Evolutionary conservation across 495 filamentous ascomycete genomes (phyloP).

Genomic region (Massariosphaeria phaeospora): DNA sequence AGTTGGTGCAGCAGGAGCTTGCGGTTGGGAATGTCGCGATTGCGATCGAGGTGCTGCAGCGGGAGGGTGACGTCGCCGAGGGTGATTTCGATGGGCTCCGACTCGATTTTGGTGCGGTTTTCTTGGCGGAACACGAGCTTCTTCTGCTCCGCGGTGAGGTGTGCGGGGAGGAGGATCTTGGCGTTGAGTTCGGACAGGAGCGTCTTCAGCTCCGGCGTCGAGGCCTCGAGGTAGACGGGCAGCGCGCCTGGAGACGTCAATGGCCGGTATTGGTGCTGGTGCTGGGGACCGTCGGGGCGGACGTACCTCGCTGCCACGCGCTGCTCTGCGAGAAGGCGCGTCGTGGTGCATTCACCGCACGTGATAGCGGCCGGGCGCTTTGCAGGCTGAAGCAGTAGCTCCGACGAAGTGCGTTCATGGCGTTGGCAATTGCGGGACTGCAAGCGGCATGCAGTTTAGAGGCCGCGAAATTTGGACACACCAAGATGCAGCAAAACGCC

Average conservation of each 20-base stretch:
- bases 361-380: neutral
- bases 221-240: conserved; percentile 34
- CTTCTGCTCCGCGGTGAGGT: conserved; percentile 35
- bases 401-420: conserved; percentile 22
- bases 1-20: conserved; percentile 22
- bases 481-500: too few relatives aligned
- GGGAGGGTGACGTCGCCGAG: conserved; percentile 39
- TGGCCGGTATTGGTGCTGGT: neutral
- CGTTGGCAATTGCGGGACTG: too few relatives aligned
- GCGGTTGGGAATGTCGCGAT: conserved; percentile 35
- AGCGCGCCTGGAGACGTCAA: conserved; percentile 24
- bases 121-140: conserved; percentile 36
- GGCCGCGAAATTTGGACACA: neutral
- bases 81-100: conserved; percentile 37
- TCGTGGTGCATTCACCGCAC: conserved; percentile 6
- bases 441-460: too few relatives aligned
- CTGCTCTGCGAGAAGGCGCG: conserved; percentile 23
- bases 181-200: conserved; percentile 34
- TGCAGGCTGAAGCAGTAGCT: conserved; percentile 16
- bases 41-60: conserved; percentile 37
- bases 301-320: conserved; percentile 13
- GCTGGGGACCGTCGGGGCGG: neutral
- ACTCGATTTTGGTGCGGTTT: conserved; percentile 27
- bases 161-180: conserved; percentile 39
- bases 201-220: conserved; percentile 33